phyloP scores from a whole-genome alignment of 257 asterid species.

The Solanum paucissectum region DNA sequence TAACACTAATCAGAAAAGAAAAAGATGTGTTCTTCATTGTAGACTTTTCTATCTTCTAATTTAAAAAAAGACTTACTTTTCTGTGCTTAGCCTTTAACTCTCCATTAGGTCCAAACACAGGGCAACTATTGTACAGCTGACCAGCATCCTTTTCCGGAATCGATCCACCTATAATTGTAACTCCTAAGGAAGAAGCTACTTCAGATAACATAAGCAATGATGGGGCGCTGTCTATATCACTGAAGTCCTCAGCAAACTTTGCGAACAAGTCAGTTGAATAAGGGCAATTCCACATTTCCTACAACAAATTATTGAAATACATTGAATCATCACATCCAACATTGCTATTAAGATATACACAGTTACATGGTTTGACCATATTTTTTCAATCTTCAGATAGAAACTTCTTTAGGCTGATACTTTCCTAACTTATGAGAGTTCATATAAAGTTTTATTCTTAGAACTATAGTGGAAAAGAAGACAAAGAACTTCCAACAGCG shows the following conservation, averaged over 20 bases:
- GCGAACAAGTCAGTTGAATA: constrained; percentile 13
- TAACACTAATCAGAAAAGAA: background rate
- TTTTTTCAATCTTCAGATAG: background rate
- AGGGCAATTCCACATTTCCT: constrained; percentile 52
- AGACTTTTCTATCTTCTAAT: background rate
- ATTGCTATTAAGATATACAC: background rate
- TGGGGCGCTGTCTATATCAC: constrained; percentile 14
- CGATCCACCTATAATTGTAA: constrained; percentile 33
- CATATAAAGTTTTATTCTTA: background rate
- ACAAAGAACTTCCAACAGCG: background rate
- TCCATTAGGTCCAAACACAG: constrained; percentile 25
- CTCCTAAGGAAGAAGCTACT: constrained; percentile 17
- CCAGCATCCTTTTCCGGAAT: constrained; percentile 21
- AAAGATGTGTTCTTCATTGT: background rate
- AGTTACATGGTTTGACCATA: background rate
- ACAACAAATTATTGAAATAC: background rate
- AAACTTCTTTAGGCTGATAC: background rate
- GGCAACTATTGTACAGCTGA: constrained; percentile 30
- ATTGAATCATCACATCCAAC: background rate
- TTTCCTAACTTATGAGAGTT: background rate
- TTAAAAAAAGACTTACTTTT: constrained; percentile 13
- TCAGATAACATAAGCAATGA: constrained; percentile 27
- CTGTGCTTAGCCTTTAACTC: constrained; percentile 23
- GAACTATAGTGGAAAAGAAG: background rate
- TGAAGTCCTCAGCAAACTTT: constrained; percentile 20